Percentiles rank a stretch among this genome's conserved stretches.
These are phyloP conservation scores for Fonsecaea multimorphosa DNA, from an alignment of 2,329 filamentous ascomycete genomes.

Conservation along the genomic window DNA sequence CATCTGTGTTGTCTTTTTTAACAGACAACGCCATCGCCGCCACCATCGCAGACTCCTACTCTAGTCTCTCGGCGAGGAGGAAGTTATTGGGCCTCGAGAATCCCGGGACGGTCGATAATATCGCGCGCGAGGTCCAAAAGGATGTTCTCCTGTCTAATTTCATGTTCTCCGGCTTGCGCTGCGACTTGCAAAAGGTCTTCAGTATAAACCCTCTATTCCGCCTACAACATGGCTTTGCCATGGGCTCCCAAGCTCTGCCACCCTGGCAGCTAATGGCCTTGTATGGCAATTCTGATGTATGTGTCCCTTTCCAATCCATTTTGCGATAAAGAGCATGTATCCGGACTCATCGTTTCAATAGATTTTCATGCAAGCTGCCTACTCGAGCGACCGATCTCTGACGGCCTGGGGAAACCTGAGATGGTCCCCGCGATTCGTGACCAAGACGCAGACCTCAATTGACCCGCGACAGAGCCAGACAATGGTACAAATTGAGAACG, in stretches of 20 bases:
- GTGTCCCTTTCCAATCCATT: slow-evolving; percentile 38
- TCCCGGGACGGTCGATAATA: slow-evolving; percentile 88
- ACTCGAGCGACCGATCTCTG: slow-evolving; percentile 90
- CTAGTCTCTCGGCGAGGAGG: slow-evolving; percentile 82
- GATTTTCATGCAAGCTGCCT: slow-evolving; percentile 93
- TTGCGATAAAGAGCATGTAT: background rate
- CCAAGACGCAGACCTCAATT: slow-evolving; percentile 87
- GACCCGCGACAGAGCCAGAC: slow-evolving; percentile 77
- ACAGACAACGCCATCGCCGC: slow-evolving; percentile 74
- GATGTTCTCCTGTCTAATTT: slow-evolving; percentile 96
- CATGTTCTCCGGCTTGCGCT: slow-evolving; percentile 94
- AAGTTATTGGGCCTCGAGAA: slow-evolving; percentile 87
- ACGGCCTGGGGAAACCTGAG: slow-evolving; percentile 91
- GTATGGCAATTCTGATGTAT: slow-evolving; percentile 89
- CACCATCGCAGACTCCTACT: slow-evolving; percentile 76
- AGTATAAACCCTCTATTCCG: slow-evolving; percentile 94
- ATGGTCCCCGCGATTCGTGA: slow-evolving; percentile 78
- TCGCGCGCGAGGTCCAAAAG: slow-evolving; percentile 90
- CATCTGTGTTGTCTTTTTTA: slow-evolving; percentile 67
- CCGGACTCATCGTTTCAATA: slow-evolving; percentile 48
- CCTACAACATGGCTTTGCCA: slow-evolving; percentile 93
- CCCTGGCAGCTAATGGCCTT: slow-evolving; percentile 95
- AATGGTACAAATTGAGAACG: slow-evolving; percentile 92
- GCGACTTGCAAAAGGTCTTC: slow-evolving; percentile 95
- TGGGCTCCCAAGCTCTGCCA: slow-evolving; percentile 86